phyloP scores from a whole-genome alignment of 768 basidiomycete genomes.

The Phylloporus sp. region DNA sequence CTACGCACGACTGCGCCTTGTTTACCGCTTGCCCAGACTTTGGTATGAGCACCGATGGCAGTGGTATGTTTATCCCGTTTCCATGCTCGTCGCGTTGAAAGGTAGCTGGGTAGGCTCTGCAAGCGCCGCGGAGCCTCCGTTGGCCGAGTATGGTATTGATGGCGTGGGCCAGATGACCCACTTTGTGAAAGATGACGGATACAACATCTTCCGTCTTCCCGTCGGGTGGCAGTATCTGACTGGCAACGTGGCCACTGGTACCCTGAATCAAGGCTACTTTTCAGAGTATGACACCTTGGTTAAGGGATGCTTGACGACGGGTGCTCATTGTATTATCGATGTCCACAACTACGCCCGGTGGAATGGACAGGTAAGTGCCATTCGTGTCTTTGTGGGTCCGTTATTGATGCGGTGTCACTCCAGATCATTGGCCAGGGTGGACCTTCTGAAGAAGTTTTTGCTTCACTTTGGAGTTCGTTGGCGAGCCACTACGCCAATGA shows the following conservation, averaged over 20 bases:
- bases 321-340: constrained; percentile 54
- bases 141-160: constrained; percentile 5
- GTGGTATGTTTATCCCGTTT: constrained; percentile 31
- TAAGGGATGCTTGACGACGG: constrained; percentile 39
- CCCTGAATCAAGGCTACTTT: constrained; percentile 43
- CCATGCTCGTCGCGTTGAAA: not conserved
- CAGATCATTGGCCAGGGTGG: constrained; percentile 63
- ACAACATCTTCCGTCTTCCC: constrained; percentile 57
- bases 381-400: not conserved
- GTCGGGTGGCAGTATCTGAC: constrained; percentile 57
- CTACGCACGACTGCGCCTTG: not conserved
- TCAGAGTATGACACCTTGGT: constrained; percentile 48
- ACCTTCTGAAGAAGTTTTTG: constrained; percentile 52
- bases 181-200: constrained; percentile 51
- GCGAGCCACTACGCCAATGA: constrained; percentile 46
- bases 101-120: not conserved
- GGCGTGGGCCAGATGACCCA: constrained; percentile 55
- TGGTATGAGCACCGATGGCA: constrained; percentile 45
- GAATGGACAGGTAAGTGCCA: constrained; percentile 37
- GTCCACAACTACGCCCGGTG: constrained; percentile 61
- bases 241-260: constrained; percentile 34
- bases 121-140: not conserved
- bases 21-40: constrained; percentile 34
- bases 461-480: constrained; percentile 48
- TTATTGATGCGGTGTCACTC: not conserved